Conservation (phyloP, 768 basidiomycete species). For the Boletus sensibilis region DNA sequence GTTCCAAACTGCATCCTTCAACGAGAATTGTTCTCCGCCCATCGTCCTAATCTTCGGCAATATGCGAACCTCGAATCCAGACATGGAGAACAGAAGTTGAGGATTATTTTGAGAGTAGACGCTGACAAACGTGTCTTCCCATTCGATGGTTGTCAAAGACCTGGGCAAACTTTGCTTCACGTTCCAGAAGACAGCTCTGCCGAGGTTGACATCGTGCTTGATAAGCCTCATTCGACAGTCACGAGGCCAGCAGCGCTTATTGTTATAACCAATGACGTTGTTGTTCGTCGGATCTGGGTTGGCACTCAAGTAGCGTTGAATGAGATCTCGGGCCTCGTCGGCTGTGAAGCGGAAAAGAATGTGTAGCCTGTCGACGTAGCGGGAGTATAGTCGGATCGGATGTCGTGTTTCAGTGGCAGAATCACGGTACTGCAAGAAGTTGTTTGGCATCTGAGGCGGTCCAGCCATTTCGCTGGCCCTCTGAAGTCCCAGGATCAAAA, state of each 20-base stretch:
- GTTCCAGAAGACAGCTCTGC: slow-evolving; percentile 99
- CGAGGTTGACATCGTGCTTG: slow-evolving; percentile 99
- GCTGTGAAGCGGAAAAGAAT: slow-evolving; percentile 97
- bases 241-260: slow-evolving; percentile 98
- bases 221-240: slow-evolving; percentile 99
- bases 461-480: slow-evolving; percentile 99
- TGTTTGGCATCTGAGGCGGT: slow-evolving; percentile 95
- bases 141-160: slow-evolving; percentile 96
- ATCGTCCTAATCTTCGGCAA: slow-evolving; percentile 94
- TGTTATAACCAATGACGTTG: slow-evolving; percentile 98
- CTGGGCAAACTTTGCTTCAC: slow-evolving; percentile 95
- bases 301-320: slow-evolving; percentile 95
- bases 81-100: slow-evolving; percentile 97
- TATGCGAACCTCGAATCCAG: slow-evolving; percentile 97
- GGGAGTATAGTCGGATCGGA: slow-evolving; percentile 96
- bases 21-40: slow-evolving; percentile 94
- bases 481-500: slow-evolving; percentile 95
- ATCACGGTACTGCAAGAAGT: slow-evolving; percentile 96
- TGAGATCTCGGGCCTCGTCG: slow-evolving; percentile 95
- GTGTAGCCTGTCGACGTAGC: slow-evolving; percentile 93
- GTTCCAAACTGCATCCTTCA: slow-evolving; percentile 97
- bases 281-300: slow-evolving; percentile 99
- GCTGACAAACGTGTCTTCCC: slow-evolving; percentile 97
- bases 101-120: slow-evolving; percentile 98
- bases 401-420: slow-evolving; percentile 93